These are phyloP conservation scores for Phyllosticta citriasiana DNA, from an alignment of 2,329 filamentous ascomycete genomes.

Conservation along the genomic window DNA sequence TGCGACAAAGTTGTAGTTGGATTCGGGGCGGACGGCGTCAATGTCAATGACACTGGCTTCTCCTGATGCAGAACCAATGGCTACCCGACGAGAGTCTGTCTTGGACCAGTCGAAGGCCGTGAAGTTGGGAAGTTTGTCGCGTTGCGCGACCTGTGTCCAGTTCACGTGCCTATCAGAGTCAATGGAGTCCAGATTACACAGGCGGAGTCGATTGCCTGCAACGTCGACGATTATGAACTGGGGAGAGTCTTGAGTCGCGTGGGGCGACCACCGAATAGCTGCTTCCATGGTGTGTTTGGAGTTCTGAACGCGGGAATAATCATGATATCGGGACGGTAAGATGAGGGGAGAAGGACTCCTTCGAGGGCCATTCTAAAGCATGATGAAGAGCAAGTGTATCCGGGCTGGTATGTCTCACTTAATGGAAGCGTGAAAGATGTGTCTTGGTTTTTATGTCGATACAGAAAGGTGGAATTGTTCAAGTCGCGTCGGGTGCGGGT, in stretches of 20 bases:
- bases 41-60: conserved; percentile 66
- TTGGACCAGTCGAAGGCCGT: conserved; percentile 58
- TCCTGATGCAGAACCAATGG: conserved; percentile 64
- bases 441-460: not conserved
- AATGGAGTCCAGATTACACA: conserved; percentile 40
- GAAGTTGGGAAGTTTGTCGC: conserved; percentile 49
- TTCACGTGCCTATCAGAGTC: conserved; percentile 29
- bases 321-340: not conserved
- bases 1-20: conserved; percentile 29
- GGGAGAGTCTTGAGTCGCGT: conserved; percentile 41
- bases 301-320: not conserved
- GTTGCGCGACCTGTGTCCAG: conserved; percentile 44
- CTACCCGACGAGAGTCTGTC: conserved; percentile 54
- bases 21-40: conserved; percentile 46
- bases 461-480: not conserved
- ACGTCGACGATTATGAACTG: conserved; percentile 55
- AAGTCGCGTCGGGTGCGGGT: not conserved
- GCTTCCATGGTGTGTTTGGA: conserved; percentile 40
- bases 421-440: not conserved
- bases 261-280: conserved; percentile 54
- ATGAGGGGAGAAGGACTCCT: not conserved
- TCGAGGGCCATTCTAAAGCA: not conserved
- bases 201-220: conserved; percentile 46
- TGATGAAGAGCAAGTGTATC: not conserved
- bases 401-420: not conserved